Evolutionary conservation across 495 filamentous ascomycete species (phyloP).

Genomic region (Hypoxylon perforatum): DNA sequence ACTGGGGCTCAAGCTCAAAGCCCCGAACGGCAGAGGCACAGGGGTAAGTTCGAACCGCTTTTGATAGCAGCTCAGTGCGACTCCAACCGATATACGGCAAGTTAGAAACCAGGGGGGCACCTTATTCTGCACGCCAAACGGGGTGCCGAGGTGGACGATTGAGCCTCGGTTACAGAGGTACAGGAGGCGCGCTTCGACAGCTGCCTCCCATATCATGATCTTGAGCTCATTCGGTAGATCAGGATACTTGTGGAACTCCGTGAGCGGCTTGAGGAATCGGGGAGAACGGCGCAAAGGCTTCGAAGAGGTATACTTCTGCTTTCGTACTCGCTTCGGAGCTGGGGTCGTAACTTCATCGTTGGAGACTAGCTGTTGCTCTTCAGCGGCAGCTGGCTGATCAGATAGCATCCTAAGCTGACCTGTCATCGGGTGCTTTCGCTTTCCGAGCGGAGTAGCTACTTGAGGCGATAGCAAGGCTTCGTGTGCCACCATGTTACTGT

Average conservation of each 20-base stretch:
- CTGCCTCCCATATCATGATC: conserved; percentile 46
- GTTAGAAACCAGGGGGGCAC: conserved; percentile 42
- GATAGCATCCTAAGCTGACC: conserved; percentile 19
- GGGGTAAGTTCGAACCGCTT: conserved; percentile 26
- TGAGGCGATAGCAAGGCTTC: not conserved
- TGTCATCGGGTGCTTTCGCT: conserved; percentile 5
- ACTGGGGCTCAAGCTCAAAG: not conserved
- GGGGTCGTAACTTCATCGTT: not conserved
- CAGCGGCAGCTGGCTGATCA: conserved; percentile 6
- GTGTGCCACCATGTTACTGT: not conserved
- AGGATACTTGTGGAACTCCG: conserved; percentile 35
- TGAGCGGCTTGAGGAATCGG: conserved; percentile 40
- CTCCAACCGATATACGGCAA: conserved; percentile 22
- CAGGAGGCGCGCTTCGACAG: conserved; percentile 35
- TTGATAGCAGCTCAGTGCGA: conserved; percentile 30
- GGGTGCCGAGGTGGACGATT: not conserved
- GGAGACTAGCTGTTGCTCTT: not conserved
- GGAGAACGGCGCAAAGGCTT: conserved; percentile 33
- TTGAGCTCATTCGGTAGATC: conserved; percentile 40
- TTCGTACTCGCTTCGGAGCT: not conserved
- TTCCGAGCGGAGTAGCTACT: not conserved
- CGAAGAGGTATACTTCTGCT: not conserved
- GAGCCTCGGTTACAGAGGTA: conserved; percentile 44
- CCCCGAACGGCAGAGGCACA: too few relatives aligned
- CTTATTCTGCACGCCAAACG: conserved; percentile 31